Base-by-base conservation (phyloP, 2,329 filamentous ascomycete species). In the Aspergillus sp. region DNA sequence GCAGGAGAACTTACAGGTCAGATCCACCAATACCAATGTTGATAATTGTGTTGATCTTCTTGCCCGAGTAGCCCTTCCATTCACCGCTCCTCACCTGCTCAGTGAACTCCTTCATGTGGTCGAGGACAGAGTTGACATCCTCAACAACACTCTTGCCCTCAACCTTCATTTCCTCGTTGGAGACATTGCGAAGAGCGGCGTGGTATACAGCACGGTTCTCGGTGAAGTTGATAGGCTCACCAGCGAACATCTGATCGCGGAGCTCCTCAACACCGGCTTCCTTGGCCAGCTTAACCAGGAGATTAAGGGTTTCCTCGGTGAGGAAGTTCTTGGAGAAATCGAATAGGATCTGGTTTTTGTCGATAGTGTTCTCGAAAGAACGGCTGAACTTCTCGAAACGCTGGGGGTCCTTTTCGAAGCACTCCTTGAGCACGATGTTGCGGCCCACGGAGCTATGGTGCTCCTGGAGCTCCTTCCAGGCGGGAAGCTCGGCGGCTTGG, bases 241-340 rank as follows among this genome's bases (percentile, higher is more conserved):
- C 95, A 58, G 87, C 88, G 79, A 99, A 99, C 93, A 99, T 96
- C 73, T 88, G 88, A 86, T 99, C 93, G 64, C 95, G 90, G 75
- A 97, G 90, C 82, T 96, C 85, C 82, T 96, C 93, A 40, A 99
- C 78, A 66, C 89, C 88, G 64, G 93, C 92, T 80, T 98, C 90
- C 79, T 93, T 88, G 63, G 95, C 95, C 27, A 99, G 87, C 81
- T 96, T 88, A 69, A 96, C 83, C 54, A 99, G 85, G 50, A 96
- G 84, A 64, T 89, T 83, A 52, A 98, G 82, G 4, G 93, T 98
- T 79, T 98, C 93, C 67, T 96, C 90, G 62, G 90, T 95, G 70
- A 98, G 77, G 78, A 99, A 93, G 86, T 99, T 99, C 87, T 99
- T 99, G 82, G 90, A 95, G 81, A 96, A 99, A 79, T 99, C 95